Percentiles rank a stretch among this genome's conserved stretches.
These are phyloP conservation scores for Fusarium vanettenii DNA, from an alignment of 2,329 filamentous ascomycete species.

Conservation along the genomic window DNA sequence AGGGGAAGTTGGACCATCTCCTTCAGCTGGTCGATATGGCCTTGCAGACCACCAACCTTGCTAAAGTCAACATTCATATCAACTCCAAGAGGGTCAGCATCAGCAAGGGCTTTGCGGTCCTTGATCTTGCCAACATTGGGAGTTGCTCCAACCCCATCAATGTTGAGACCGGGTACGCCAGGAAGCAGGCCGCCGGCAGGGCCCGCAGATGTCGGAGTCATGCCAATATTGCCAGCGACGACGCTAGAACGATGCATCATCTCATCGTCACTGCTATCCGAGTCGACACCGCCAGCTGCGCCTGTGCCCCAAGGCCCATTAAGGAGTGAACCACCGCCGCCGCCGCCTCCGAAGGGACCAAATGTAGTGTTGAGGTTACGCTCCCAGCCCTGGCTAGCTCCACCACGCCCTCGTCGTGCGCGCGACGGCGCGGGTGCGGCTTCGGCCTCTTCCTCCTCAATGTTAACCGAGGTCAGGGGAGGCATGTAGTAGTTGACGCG, in stretches of 20 bases:
- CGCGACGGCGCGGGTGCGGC: slow-evolving; percentile 76
- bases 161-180: slow-evolving; percentile 53
- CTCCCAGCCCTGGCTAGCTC: slow-evolving; percentile 73
- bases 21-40: slow-evolving; percentile 96
- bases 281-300: slow-evolving; percentile 84
- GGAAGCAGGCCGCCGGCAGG: slow-evolving; percentile 60
- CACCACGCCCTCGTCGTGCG: slow-evolving; percentile 72
- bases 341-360: slow-evolving; percentile 91
- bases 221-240: slow-evolving; percentile 69
- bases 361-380: slow-evolving; percentile 88
- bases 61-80: slow-evolving; percentile 94
- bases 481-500: slow-evolving; percentile 89
- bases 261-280: slow-evolving; percentile 97
- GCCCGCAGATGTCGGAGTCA: slow-evolving; percentile 66
- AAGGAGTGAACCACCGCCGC: slow-evolving; percentile 77
- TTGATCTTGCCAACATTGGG: slow-evolving; percentile 94
- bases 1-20: slow-evolving; percentile 98
- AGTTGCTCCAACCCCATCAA: slow-evolving; percentile 62
- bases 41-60: slow-evolving; percentile 90
- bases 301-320: slow-evolving; percentile 80
- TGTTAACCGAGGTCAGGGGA: slow-evolving; percentile 69
- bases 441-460: slow-evolving; percentile 80
- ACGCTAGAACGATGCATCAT: slow-evolving; percentile 70
- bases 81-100: slow-evolving; percentile 94
- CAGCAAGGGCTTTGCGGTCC: slow-evolving; percentile 89